A percentile compares a stretch with the other conserved stretches of the same genome.
These are phyloP conservation scores for Diplogelasinospora grovesii DNA, from an alignment of 495 filamentous ascomycete species.

Conservation along the genomic window DNA sequence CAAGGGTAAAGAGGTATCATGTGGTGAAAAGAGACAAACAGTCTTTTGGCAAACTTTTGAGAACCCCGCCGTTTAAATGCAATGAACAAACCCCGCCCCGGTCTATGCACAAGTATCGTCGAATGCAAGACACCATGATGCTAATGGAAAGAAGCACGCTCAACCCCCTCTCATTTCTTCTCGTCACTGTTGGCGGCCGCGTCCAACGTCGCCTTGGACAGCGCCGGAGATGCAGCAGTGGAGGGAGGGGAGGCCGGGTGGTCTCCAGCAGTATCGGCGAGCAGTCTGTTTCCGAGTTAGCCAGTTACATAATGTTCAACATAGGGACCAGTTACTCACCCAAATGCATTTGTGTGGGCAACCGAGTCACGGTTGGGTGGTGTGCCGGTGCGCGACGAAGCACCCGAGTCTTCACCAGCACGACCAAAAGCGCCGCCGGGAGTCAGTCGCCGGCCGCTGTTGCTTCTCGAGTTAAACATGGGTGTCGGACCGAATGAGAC, in stretches of 20 bases:
- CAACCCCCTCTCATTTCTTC: constrained; percentile 43
- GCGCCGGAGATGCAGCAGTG: constrained; percentile 52
- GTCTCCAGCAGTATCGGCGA: constrained; percentile 46
- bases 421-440: constrained; percentile 62
- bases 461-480: constrained; percentile 72
- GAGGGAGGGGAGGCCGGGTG: constrained; percentile 57
- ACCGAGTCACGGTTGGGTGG: constrained; percentile 67
- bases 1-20: constrained; percentile 27
- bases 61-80: constrained; percentile 34
- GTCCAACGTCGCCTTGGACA: constrained; percentile 57
- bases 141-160: constrained; percentile 23
- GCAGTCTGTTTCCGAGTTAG: constrained; percentile 33
- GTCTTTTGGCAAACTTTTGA: constrained; percentile 26
- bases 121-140: constrained; percentile 25
- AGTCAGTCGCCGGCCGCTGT: constrained; percentile 68
- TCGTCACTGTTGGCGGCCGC: constrained; percentile 39
- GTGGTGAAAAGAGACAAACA: constrained; percentile 14
- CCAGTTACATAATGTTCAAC: constrained; percentile 9
- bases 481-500: constrained; percentile 71
- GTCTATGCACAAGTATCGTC: constrained; percentile 34
- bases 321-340: constrained; percentile 51
- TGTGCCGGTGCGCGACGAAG: constrained; percentile 82
- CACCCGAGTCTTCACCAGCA: constrained; percentile 62
- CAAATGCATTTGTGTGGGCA: constrained; percentile 79
- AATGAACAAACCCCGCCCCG: constrained; percentile 33